Evolutionary conservation across 352 stramenopile species (phyloP).

Genomic region (Phytophthora fragariae): DNA sequence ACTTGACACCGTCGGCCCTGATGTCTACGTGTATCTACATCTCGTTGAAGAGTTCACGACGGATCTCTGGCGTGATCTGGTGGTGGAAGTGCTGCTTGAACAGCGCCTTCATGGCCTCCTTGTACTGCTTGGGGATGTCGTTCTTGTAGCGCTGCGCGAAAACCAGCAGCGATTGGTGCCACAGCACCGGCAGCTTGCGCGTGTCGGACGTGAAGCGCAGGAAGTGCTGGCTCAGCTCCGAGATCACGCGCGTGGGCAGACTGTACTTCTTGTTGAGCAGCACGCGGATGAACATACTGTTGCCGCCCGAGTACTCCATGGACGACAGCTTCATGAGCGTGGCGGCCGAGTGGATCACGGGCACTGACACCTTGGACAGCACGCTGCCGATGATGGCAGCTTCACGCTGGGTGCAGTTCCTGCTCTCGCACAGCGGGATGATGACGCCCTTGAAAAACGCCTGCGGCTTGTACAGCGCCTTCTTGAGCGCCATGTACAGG

Average conservation of each 20-base stretch:
- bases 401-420: slow-evolving; percentile 97
- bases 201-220: slow-evolving; percentile 90
- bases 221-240: slow-evolving; percentile 97
- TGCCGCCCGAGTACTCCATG: slow-evolving; percentile 97
- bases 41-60: slow-evolving; percentile 95
- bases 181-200: slow-evolving; percentile 96
- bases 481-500: slow-evolving; percentile 99
- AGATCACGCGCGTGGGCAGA: slow-evolving; percentile 97
- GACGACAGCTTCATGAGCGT: slow-evolving; percentile 98
- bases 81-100: slow-evolving; percentile 93
- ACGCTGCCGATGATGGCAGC: slow-evolving; percentile 98
- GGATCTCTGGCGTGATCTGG: slow-evolving; percentile 99
- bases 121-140: slow-evolving; percentile 95
- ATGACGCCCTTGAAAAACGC: slow-evolving; percentile 99
- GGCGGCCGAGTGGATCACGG: slow-evolving; percentile 98
- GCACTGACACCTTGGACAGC: slow-evolving; percentile 98
- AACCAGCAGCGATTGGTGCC: slow-evolving; percentile 98
- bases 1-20: neutral
- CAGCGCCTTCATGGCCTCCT: slow-evolving; percentile 95
- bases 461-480: slow-evolving; percentile 99
- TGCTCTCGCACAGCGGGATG: slow-evolving; percentile 95
- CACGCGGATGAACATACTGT: slow-evolving; percentile 98
- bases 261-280: slow-evolving; percentile 99
- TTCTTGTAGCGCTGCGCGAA: slow-evolving; percentile 99
- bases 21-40: slow-evolving; percentile 28